These are phyloP conservation scores for Talaromyces amestolkiae DNA, from an alignment of 2,329 filamentous ascomycete genomes.

Conservation along the genomic window DNA sequence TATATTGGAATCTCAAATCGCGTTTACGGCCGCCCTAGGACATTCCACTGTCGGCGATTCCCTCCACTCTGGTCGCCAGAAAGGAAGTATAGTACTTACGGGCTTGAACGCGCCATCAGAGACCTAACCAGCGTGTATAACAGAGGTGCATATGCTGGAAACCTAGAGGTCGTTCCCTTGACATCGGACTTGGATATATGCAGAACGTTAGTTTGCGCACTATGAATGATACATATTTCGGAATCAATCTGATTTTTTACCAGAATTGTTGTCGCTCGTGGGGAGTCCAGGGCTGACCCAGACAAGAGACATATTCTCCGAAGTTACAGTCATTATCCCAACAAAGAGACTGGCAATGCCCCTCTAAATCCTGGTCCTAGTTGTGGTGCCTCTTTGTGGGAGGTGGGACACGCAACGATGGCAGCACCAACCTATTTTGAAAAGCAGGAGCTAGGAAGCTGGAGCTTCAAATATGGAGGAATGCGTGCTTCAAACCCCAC, in stretches of 20 bases:
- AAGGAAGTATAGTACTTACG: conserved; percentile 1
- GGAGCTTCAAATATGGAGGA: conserved; percentile 25
- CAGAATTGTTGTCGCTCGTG: not conserved
- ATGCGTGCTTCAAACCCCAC: not conserved
- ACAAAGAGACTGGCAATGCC: not conserved
- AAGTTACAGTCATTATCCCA: not conserved
- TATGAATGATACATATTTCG: not conserved
- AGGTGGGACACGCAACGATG: conserved; percentile 53
- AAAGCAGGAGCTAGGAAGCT: conserved; percentile 19
- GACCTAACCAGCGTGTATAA: not conserved
- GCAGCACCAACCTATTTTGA: conserved; percentile 45
- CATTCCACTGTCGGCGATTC: not conserved
- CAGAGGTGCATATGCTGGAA: not conserved
- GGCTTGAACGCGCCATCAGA: not conserved
- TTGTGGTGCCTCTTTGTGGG: conserved; percentile 42
- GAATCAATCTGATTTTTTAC: not conserved
- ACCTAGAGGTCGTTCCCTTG: not conserved
- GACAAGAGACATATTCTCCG: not conserved
- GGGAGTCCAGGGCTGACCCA: not conserved
- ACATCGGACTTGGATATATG: not conserved
- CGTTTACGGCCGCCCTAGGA: conserved; percentile 27
- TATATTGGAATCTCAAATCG: conserved; percentile 29
- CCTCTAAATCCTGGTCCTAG: not conserved
- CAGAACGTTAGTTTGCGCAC: not conserved
- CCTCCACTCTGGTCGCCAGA: conserved; percentile 2